A percentile compares a stretch with the other conserved stretches of the same genome.
These are phyloP conservation scores for Escallonia rubra DNA, from an alignment of 129 eudicot species.

Conservation along the genomic window DNA sequence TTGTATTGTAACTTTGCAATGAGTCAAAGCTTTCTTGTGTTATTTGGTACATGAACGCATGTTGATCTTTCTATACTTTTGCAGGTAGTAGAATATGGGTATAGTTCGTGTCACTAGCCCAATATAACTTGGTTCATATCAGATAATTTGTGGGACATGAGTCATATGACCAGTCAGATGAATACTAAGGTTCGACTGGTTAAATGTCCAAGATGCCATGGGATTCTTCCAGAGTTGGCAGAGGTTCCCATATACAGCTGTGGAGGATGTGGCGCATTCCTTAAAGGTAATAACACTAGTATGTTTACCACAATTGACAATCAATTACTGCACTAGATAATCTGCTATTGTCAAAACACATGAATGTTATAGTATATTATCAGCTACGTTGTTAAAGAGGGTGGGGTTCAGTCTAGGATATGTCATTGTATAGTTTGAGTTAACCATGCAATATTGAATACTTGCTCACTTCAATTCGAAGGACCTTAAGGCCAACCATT, in stretches of 20 bases:
- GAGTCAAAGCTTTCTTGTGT: constrained; percentile 2
- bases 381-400: too few relatives aligned
- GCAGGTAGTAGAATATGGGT: not conserved
- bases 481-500: not conserved
- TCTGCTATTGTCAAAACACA: not conserved
- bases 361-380: too few relatives aligned
- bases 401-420: too few relatives aligned
- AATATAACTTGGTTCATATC: not conserved
- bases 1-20: not conserved
- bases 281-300: constrained; percentile 39
- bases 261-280: constrained; percentile 60
- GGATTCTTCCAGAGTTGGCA: constrained; percentile 44
- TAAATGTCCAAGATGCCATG: constrained; percentile 56
- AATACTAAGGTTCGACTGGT: constrained; percentile 39
- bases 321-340: not conserved
- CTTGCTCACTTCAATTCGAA: not conserved
- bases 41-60: not conserved
- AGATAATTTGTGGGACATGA: too few relatives aligned
- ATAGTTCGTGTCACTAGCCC: not conserved
- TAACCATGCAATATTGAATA: too few relatives aligned
- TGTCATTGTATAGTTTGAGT: too few relatives aligned
- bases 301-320: not conserved
- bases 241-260: constrained; percentile 49
- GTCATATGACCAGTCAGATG: constrained; percentile 21
- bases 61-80: not conserved